phyloP scores from a whole-genome alignment of 805 yeast genomes.

The Wickerhamia fluorescens region DNA sequence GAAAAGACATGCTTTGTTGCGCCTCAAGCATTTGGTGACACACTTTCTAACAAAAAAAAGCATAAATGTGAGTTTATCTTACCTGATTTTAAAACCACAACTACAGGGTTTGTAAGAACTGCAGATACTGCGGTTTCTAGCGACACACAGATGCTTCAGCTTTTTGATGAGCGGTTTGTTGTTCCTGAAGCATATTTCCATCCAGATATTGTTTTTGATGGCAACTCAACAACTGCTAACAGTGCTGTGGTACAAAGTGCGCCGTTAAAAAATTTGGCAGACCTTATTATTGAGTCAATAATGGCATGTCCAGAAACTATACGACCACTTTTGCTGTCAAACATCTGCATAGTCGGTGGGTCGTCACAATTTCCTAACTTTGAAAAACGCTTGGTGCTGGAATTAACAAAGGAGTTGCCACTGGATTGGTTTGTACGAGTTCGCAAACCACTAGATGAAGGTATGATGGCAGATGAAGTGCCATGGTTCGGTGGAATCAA shows the following conservation, averaged over 20 bases:
- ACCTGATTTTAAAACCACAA: constrained; percentile 81
- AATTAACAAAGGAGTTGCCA: constrained; percentile 62
- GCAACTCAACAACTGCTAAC: constrained; percentile 20
- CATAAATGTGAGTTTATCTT: constrained; percentile 63
- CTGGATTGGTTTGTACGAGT: constrained; percentile 61
- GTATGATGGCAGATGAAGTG: constrained; percentile 16
- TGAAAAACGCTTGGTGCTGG: constrained; percentile 50
- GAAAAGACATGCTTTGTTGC: constrained; percentile 73
- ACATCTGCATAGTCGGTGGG: constrained; percentile 81
- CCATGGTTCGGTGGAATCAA: constrained; percentile 33
- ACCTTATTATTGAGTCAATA: constrained; percentile 66
- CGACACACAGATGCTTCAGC: constrained; percentile 57
- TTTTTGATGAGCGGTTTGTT: constrained; percentile 81
- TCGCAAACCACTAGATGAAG: constrained; percentile 9
- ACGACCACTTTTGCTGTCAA: constrained; percentile 70
- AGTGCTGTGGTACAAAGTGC: constrained; percentile 27
- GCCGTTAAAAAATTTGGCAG: constrained; percentile 68
- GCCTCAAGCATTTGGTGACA: constrained; percentile 39
- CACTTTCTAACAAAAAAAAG: constrained; percentile 31
- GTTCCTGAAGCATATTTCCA: constrained; percentile 83
- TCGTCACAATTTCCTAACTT: constrained; percentile 66
- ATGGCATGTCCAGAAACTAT: constrained; percentile 64
- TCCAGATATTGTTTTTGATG: constrained; percentile 58
- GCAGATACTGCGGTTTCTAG: constrained; percentile 14
- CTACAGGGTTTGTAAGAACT: constrained; percentile 58